These are phyloP conservation scores for Salvia hispanica DNA, from an alignment of 257 asterid species.

Conservation along the genomic window DNA sequence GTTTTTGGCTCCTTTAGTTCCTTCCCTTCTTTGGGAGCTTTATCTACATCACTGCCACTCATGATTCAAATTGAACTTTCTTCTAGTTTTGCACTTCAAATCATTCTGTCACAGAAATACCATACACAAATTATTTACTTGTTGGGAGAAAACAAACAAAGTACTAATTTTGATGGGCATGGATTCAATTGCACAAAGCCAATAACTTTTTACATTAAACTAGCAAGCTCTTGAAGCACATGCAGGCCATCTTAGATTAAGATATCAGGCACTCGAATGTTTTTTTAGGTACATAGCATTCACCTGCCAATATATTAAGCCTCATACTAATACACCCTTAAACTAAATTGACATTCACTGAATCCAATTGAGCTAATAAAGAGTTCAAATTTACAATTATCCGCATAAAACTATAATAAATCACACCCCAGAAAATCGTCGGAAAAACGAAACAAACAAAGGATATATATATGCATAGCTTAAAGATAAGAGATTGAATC, in stretches of 20 bases:
- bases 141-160: not conserved
- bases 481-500: not conserved
- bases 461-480: not conserved
- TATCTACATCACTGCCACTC: conserved; percentile 83
- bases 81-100: conserved; percentile 32
- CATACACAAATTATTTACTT: conserved; percentile 1
- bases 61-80: conserved; percentile 47
- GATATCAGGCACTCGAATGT: not conserved
- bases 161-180: not conserved
- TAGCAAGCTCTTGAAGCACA: conserved; percentile 18
- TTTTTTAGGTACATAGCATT: conserved; percentile 1
- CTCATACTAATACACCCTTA: conserved; percentile 5
- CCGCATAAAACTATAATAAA: conserved; percentile 5
- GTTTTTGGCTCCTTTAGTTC: conserved; percentile 76
- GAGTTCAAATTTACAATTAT: not conserved
- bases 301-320: conserved; percentile 10
- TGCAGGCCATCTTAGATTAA: conserved; percentile 6
- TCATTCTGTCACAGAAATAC: conserved; percentile 46
- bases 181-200: conserved; percentile 18
- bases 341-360: conserved; percentile 9
- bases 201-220: not conserved
- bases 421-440: conserved; percentile 15
- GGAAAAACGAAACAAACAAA: not conserved
- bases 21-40: conserved; percentile 76
- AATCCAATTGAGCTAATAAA: conserved; percentile 7